These are phyloP conservation scores for Colletotrichum liriopes DNA, from an alignment of 2,329 filamentous ascomycete genomes.

Conservation along the genomic window DNA sequence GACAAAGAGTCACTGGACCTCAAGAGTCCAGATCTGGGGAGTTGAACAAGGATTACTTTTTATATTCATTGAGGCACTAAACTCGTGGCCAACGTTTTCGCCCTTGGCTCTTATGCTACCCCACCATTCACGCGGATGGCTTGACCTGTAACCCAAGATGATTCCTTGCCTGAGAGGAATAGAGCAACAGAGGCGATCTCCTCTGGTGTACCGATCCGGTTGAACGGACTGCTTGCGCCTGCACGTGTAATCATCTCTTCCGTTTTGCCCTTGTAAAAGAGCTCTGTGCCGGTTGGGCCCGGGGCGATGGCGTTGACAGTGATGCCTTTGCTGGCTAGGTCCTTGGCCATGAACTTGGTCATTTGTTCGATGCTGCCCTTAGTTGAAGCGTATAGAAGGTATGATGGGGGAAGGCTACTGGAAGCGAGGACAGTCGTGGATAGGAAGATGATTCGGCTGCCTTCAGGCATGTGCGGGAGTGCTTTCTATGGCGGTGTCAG, in stretches of 20 bases:
- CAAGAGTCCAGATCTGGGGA: not conserved
- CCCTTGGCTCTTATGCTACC: conserved; percentile 38
- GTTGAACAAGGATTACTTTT: not conserved
- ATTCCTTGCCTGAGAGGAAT: conserved; percentile 50
- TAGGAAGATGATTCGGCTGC: conserved; percentile 67
- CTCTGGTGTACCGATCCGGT: conserved; percentile 47
- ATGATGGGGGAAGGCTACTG: conserved; percentile 59
- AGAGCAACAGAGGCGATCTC: conserved; percentile 61
- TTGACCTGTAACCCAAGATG: conserved; percentile 62
- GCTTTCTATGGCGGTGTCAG: conserved; percentile 58
- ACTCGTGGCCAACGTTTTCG: not conserved
- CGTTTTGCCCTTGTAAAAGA: conserved; percentile 68
- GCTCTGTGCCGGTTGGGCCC: conserved; percentile 67
- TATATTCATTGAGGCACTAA: not conserved
- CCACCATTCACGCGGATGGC: conserved; percentile 57
- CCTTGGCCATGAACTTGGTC: conserved; percentile 68
- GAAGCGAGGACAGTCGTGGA: conserved; percentile 59
- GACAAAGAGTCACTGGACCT: not conserved
- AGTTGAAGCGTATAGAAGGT: conserved; percentile 68
- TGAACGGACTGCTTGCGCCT: conserved; percentile 46
- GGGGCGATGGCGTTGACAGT: conserved; percentile 60
- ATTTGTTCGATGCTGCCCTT: conserved; percentile 75
- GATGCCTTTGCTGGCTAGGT: conserved; percentile 63
- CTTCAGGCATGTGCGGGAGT: conserved; percentile 64
- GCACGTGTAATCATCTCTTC: conserved; percentile 62